A percentile compares a stretch with the other conserved stretches of the same genome.
phyloP scores from a whole-genome alignment of 192 early-diverging fungal species.

The Obelidium mucronatum region DNA sequence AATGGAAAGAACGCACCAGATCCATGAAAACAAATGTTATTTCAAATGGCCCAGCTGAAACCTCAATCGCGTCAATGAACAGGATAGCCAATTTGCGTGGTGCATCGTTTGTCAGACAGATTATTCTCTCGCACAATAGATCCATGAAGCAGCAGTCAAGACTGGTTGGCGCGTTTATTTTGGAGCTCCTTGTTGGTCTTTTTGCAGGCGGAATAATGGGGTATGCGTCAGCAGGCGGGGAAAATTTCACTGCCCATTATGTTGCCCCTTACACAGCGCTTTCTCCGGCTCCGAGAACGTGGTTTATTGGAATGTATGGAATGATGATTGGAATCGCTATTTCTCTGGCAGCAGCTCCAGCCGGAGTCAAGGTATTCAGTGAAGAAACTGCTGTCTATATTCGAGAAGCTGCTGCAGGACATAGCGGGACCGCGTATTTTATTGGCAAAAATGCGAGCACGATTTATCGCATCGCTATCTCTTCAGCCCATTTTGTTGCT shows the following conservation, averaged over 20 bases:
- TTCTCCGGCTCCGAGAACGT: constrained; percentile 26
- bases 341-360: constrained; percentile 49
- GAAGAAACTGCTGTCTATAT: constrained; percentile 56
- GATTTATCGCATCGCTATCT: constrained; percentile 36
- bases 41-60: neutral
- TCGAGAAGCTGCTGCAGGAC: constrained; percentile 55
- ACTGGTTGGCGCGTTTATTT: constrained; percentile 21
- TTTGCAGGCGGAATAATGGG: constrained; percentile 50
- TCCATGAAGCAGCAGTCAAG: constrained; percentile 46
- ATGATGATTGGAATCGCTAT: constrained; percentile 47
- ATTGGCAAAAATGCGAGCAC: constrained; percentile 40
- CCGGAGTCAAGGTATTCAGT: constrained; percentile 58
- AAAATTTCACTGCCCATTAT: constrained; percentile 8
- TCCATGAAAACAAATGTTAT: neutral
- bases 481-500: constrained; percentile 40
- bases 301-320: constrained; percentile 38
- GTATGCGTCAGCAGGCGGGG: neutral
- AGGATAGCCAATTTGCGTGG: constrained; percentile 35
- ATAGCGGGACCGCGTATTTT: constrained; percentile 37
- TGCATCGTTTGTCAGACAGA: constrained; percentile 39
- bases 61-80: constrained; percentile 16
- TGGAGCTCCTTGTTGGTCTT: constrained; percentile 51
- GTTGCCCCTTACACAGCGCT: constrained; percentile 8
- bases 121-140: constrained; percentile 44
- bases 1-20: neutral